Evolutionary conservation across 1,284 basidiomycete species (phyloP), one percentile per base, ranked within the genome.

Genomic region (Trichosporon coremiiforme): DNA sequence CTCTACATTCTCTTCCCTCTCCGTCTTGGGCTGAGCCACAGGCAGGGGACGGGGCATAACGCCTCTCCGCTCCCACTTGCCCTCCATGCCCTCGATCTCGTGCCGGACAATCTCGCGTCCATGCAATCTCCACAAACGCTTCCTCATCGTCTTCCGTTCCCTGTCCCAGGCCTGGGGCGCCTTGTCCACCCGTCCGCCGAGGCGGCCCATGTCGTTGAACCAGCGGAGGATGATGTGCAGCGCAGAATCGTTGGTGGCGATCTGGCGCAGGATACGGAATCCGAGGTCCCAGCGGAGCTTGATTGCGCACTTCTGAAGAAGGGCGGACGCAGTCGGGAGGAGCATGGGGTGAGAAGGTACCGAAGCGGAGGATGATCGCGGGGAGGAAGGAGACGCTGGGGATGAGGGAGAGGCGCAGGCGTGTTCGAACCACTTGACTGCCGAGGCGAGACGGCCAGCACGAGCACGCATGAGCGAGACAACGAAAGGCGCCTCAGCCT

Each of bases 381-480:
- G n/a, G 5, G n/a, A 22, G 8, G 50, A 53, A 1, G 47, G 12
- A 6, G 50, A 20, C 33, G 15, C 12, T 1, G 35, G 41, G n/a
- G 55, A 31, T 2, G 35, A 15, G 13, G 57, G 29, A 7, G 57
- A 33, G 31, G 7, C 6, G 17, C 15, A 22, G 4, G 50, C 62
- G 36, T 55, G 31, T 29, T 70, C 66, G 66, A 66, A 35, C 65
- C 67, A 66, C 7, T 65, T 64, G 5, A 29, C 63, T 50, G 45
- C 22, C 7, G 25, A 29, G 0, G 38, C 63, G 4, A 68, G 31
- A 6, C 70, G 70, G 33, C 60, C 50, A 17, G 68, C 62, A 6
- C 67, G n/a, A 10, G 70, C 70, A 2, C 62, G 29, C 0, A 29
- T 13, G 8, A 68, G 57, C 6, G 70, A 53, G 6, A 41, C 68